Evolutionary conservation across 805 yeast species (phyloP).

Genomic region (Jamesozyma lodderae): DNA sequence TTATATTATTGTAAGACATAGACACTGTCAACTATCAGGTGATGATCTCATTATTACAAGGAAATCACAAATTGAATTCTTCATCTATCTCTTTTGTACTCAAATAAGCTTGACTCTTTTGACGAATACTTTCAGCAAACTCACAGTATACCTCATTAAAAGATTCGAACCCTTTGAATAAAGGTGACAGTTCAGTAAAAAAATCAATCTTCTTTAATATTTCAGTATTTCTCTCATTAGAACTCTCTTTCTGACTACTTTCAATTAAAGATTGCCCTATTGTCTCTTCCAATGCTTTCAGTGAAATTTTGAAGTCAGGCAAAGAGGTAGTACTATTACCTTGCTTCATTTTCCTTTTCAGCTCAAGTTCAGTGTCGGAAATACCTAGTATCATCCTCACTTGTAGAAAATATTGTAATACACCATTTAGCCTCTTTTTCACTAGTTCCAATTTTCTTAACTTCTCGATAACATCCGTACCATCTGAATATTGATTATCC

Average conservation of each 20-base stretch:
- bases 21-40: too few species aligned
- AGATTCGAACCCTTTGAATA: constrained; percentile 43
- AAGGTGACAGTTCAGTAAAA: constrained; percentile 40
- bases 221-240: constrained; percentile 26
- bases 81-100: constrained; percentile 21
- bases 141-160: constrained; percentile 44
- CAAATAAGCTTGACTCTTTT: constrained; percentile 30
- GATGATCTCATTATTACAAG: too few species aligned
- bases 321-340: constrained; percentile 24
- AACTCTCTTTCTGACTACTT: constrained; percentile 13
- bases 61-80: constrained; percentile 5
- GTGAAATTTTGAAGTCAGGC: constrained; percentile 30
- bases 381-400: constrained; percentile 34
- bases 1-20: too few species aligned
- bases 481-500: constrained; percentile 14
- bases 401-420: constrained; percentile 39
- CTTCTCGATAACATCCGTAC: constrained; percentile 20
- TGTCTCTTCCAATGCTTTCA: constrained; percentile 38
- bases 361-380: constrained; percentile 8
- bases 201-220: constrained; percentile 38
- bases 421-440: constrained; percentile 39
- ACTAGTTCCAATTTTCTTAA: constrained; percentile 38
- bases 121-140: constrained; percentile 37
- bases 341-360: constrained; percentile 2
- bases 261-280: constrained; percentile 37